These are phyloP conservation scores for Paraphaeosphaeria minitans DNA, from an alignment of 2,329 filamentous ascomycete genomes.

Conservation along the genomic window DNA sequence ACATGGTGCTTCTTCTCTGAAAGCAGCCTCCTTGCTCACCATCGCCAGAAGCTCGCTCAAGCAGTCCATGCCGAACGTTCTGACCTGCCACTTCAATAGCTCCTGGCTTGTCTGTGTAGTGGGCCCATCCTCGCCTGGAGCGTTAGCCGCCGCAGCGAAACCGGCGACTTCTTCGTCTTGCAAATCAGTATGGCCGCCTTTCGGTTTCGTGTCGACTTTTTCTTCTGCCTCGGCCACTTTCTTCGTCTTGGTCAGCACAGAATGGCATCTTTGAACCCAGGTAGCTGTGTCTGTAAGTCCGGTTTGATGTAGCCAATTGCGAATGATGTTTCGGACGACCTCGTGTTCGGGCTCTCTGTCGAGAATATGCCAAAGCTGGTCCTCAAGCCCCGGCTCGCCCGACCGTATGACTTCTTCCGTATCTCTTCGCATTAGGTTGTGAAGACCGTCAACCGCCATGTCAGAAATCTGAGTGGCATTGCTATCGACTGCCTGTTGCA, in stretches of 20 bases:
- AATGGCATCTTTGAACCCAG: conserved; percentile 92
- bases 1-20: conserved; percentile 77
- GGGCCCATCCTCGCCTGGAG: conserved; percentile 51
- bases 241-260: conserved; percentile 85
- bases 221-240: conserved; percentile 65
- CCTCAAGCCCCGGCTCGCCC: conserved; percentile 79
- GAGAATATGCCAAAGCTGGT: conserved; percentile 88
- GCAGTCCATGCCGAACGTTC: conserved; percentile 90
- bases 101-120: conserved; percentile 68
- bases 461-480: conserved; percentile 72
- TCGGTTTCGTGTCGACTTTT: conserved; percentile 53
- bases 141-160: conserved; percentile 77
- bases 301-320: conserved; percentile 93
- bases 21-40: conserved; percentile 77
- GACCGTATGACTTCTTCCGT: conserved; percentile 79
- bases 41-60: conserved; percentile 81
- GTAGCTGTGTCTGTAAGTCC: conserved; percentile 75
- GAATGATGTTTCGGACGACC: conserved; percentile 83
- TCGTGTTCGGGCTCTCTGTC: conserved; percentile 77
- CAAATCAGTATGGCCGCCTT: conserved; percentile 70
- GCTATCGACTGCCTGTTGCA: conserved; percentile 79
- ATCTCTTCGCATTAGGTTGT: conserved; percentile 93
- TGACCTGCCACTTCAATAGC: conserved; percentile 91
- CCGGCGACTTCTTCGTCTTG: conserved; percentile 97
- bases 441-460: conserved; percentile 83